These are phyloP conservation scores for Colletotrichum echinochloae DNA, from an alignment of 2,329 filamentous ascomycete species.

Conservation along the genomic window DNA sequence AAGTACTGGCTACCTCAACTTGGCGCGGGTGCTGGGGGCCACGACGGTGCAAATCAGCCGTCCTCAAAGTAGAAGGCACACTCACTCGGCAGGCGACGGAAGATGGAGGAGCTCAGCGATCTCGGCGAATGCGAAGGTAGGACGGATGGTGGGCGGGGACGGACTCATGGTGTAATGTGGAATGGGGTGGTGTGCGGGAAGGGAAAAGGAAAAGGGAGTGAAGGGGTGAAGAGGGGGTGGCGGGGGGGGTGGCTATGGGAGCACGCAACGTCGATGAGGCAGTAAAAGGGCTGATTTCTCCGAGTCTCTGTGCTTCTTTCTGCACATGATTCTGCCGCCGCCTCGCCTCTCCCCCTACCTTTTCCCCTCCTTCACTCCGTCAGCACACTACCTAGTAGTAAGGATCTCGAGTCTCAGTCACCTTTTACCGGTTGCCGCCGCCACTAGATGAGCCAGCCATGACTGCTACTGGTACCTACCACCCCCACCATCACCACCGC, in stretches of 20 bases:
- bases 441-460: constrained; percentile 23
- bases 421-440: constrained; percentile 32
- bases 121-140: constrained; percentile 8
- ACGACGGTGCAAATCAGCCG: not conserved
- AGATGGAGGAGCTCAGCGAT: constrained; percentile 12
- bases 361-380: not conserved
- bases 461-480: no score
- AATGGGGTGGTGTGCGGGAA: not conserved
- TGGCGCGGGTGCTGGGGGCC: not conserved
- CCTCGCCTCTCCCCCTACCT: not conserved
- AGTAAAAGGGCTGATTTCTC: constrained; percentile 19
- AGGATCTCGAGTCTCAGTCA: constrained; percentile 25
- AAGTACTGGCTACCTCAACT: not conserved
- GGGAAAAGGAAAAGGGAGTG: not conserved
- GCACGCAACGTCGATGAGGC: constrained; percentile 31
- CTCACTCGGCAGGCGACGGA: constrained; percentile 12
- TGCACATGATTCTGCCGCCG: not conserved
- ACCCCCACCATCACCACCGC: no score
- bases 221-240: not conserved
- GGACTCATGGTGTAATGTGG: no score
- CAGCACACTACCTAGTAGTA: constrained; percentile 11
- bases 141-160: not conserved
- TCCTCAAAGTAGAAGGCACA: constrained; percentile 4
- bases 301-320: constrained; percentile 1
- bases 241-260: not conserved